Evolutionary conservation across 345 rosid genomes (phyloP), one percentile per base, ranked within the genome.

Genomic region (Linum trigynum): DNA sequence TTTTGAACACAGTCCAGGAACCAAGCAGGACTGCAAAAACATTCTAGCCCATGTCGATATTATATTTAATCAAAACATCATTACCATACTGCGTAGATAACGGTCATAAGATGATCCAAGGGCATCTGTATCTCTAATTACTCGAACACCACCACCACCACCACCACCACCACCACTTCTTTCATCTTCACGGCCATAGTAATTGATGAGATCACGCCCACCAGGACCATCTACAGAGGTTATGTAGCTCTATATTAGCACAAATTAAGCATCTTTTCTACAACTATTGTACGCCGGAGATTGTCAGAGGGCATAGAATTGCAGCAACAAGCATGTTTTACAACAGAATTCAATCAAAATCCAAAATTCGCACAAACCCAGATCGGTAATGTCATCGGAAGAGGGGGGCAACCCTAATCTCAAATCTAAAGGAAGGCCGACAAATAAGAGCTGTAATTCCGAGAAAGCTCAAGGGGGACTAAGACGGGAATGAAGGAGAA

Each of bases 101-200:
- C 77, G 86, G 51, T 83, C 89, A 77, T 81, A 84, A 39, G 90
- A 83, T 67, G 83, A 84, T 65, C 81, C 84, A 69, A 83, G 76
- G 55, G 83, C 72, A 57, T 80, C 86, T 40, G 83, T 69, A 69
- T 85, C 88, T 71, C 81, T 81, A 14, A 76, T 57, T 67, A 70
- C 75, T 67, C 65, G 85, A 15, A 71, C 58, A 38, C 77, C 66
- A 66, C 76, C 81, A 23, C 32, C 32, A 23, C 77, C 66, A 66
- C 76, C 81, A 23, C 32, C 32, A 23, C 32, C 32, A 23, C 32
- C 32, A 23, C 32, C 32, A 23, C 32, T 23, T 84, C 85, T 74
- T 45, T 79, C 83, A 64, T 75, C 87, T 61, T 78, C 87, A 72
- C 71, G 76, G 17, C 85, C 51, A 70, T 76, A 72, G 65, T 79